Base-by-base conservation (phyloP, 805 yeast species). In the Candida coleopterorum region DNA sequence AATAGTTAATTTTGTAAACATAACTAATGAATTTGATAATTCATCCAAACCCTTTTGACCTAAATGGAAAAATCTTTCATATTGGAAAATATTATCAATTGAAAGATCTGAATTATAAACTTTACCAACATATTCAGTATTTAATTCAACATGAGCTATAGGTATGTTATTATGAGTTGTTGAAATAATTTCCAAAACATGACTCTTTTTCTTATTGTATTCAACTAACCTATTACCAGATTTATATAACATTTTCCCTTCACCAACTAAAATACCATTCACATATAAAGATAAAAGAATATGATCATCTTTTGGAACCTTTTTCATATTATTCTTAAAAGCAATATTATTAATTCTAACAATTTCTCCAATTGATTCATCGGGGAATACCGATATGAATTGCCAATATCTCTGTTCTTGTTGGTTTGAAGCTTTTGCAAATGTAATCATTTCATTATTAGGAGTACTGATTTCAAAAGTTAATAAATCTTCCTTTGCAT, bases 341-440 rank as follows among this genome's bases (percentile, higher is more conserved):
- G 72, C 70, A 16, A 85, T 59, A 27, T 85, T 85, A 42, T 74
- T 68, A 11, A 85, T 65, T 49, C 77, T 77, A 31, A 87, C 72
- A 24, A 74, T 66, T 54, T 86, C 95, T 24, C 89, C 84, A 39
- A 86, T 65, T 10, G 68, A 65, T 58, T 87, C 96, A 27, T 75
- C 80, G 1, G 86, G 77, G 45, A 71, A 68, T 9, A 83, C 85
- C 2, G 90, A 78, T 8, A 84, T 72, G 48, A 87, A 84, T 37
- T 75, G 77, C 94, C 94, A 86, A 6, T 56, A 43, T 18, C 64
- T 54, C 27, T 60, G 56, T 8, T 68, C 70, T 11, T 56, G 53
- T 49, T 78, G 85, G 56, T 81, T 81, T 0, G 85, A 72, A 9
- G 84, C 86, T 50, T 78, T 79, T n/a, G 79, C 72, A 52, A 85